These are phyloP conservation scores for Cladophialophora chaetospira DNA, from an alignment of 2,329 filamentous ascomycete genomes.

Conservation along the genomic window DNA sequence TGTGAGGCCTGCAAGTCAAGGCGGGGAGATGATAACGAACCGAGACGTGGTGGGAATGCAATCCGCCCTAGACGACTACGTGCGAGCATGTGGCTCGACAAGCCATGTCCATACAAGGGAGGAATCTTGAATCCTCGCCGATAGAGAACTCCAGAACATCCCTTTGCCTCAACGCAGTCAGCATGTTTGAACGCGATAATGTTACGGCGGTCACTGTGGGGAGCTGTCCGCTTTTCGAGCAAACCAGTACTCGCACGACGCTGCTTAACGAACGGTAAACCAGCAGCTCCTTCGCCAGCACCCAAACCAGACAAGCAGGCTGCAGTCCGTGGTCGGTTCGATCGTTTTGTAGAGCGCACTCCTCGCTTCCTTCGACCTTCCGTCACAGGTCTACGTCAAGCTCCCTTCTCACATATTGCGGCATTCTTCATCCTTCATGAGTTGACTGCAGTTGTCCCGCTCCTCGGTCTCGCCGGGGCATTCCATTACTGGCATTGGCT, in stretches of 20 bases:
- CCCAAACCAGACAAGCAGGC: slow-evolving; percentile 16
- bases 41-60: too few relatives aligned
- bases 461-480: slow-evolving; percentile 70
- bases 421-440: slow-evolving; percentile 92
- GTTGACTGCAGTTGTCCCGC: slow-evolving; percentile 78
- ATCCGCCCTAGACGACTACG: too few relatives aligned
- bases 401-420: slow-evolving; percentile 78
- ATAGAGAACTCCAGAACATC: background rate
- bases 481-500: slow-evolving; percentile 82
- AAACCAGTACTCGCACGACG: background rate
- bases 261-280: slow-evolving; percentile 11
- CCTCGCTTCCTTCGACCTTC: slow-evolving; percentile 28
- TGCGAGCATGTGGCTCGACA: too few relatives aligned
- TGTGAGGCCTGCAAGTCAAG: too few relatives aligned
- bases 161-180: background rate
- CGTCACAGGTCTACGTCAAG: slow-evolving; percentile 59
- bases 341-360: slow-evolving; percentile 30
- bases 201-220: background rate
- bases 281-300: slow-evolving; percentile 5
- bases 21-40: too few relatives aligned
- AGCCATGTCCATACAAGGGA: too few relatives aligned
- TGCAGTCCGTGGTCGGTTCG: slow-evolving; percentile 20
- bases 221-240: background rate
- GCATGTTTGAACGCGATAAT: background rate
- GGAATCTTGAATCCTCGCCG: too few relatives aligned